Conservation (phyloP, 768 basidiomycete species). For the Fibroporia radiculosa region DNA sequence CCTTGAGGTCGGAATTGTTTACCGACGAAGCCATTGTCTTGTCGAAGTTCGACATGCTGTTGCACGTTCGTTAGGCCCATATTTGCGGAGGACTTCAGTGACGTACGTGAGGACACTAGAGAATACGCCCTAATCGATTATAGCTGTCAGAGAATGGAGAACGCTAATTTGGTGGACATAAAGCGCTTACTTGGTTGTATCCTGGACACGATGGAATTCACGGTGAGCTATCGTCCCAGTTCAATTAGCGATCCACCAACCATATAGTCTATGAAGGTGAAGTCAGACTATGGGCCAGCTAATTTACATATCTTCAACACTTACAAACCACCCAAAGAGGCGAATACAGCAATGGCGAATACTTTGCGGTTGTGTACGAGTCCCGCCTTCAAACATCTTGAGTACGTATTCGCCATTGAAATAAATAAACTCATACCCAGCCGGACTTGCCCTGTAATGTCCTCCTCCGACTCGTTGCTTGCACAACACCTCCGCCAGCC, state of each 20-base stretch:
- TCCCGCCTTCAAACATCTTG: slow-evolving; percentile 38
- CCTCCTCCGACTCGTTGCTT: slow-evolving; percentile 35
- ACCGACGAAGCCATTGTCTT: slow-evolving; percentile 51
- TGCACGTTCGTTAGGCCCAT: slow-evolving; percentile 1
- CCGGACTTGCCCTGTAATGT: slow-evolving; percentile 58
- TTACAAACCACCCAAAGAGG: slow-evolving; percentile 70
- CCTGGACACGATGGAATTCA: slow-evolving; percentile 26
- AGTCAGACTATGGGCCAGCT: neutral
- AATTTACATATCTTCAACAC: slow-evolving; percentile 23
- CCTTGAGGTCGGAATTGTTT: slow-evolving; percentile 43
- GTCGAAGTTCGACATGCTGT: slow-evolving; percentile 45
- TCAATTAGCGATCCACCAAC: slow-evolving; percentile 25
- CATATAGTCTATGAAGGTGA: slow-evolving; percentile 43
- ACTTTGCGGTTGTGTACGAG: slow-evolving; percentile 58
- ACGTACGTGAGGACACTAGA: slow-evolving; percentile 61
- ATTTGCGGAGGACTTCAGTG: neutral
- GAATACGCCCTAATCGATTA: slow-evolving; percentile 61
- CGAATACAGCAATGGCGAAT: slow-evolving; percentile 66
- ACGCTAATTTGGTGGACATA: slow-evolving; percentile 2
- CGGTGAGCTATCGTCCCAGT: neutral
- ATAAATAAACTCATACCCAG: slow-evolving; percentile 39
- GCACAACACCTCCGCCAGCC: slow-evolving; percentile 36
- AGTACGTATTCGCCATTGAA: neutral
- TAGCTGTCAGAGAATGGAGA: slow-evolving; percentile 2
- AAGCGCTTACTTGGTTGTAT: slow-evolving; percentile 48